A percentile compares a stretch with the other conserved stretches of the same genome.
Conservation (phyloP, 345 rosid genomes). For the Crucihimalaya himalaica region DNA sequence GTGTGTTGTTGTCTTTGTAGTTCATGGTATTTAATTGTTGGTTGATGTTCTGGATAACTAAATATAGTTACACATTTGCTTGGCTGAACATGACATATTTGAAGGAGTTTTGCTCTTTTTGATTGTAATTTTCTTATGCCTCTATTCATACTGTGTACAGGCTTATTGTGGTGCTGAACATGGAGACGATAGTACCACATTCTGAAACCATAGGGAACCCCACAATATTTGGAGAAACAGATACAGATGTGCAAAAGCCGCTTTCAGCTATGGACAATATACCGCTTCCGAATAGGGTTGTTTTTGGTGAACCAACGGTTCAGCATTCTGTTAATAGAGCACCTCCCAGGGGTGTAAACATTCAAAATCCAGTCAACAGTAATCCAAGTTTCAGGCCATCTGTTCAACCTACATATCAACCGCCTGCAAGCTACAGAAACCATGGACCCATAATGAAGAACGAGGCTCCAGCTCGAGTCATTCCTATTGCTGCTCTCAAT, state of each 20-base stretch:
- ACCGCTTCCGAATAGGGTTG: conserved; percentile 38
- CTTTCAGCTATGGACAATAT: conserved; percentile 42
- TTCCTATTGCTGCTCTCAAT: conserved; percentile 81
- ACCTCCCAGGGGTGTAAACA: conserved; percentile 38
- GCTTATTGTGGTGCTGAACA: conserved; percentile 77
- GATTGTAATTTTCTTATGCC: not conserved
- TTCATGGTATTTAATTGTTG: not conserved
- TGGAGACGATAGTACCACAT: conserved; percentile 75
- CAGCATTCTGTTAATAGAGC: conserved; percentile 46
- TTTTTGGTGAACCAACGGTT: conserved; percentile 27
- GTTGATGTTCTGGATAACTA: not conserved
- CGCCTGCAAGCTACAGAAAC: conserved; percentile 70
- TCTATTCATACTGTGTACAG: conserved; percentile 43
- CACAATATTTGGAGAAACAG: conserved; percentile 48
- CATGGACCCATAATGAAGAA: conserved; percentile 85
- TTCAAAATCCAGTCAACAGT: conserved; percentile 45
- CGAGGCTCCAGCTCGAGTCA: conserved; percentile 81
- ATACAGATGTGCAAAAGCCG: conserved; percentile 45
- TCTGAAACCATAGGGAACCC: conserved; percentile 81
- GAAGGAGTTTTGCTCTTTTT: conserved; percentile 19
- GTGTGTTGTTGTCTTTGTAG: conserved; percentile 11
- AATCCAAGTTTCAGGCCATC: conserved; percentile 56
- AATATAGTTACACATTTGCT: not conserved
- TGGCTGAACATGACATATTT: conserved; percentile 1
- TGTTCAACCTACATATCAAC: conserved; percentile 81